phyloP scores from a whole-genome alignment of 345 rosid species.

The Brassica juncea region DNA sequence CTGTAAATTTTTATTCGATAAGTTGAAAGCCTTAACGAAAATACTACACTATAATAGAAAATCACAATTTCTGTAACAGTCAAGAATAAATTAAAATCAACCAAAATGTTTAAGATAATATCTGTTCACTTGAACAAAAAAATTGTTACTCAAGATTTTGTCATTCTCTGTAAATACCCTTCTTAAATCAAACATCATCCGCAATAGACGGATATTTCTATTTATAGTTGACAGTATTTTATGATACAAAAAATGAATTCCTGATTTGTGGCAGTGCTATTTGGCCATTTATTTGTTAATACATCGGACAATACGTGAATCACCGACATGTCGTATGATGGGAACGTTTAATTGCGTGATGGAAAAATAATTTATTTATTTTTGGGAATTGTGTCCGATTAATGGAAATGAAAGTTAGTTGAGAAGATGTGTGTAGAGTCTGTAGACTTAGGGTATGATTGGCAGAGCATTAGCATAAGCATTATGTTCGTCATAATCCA shows the following conservation, averaged over 20 bases:
- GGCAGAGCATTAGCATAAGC: no score
- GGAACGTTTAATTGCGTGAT: slow-evolving; percentile 14
- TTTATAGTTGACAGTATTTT: background rate
- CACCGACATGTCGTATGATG: slow-evolving; percentile 29
- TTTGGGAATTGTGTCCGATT: slow-evolving; percentile 27
- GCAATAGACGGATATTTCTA: background rate
- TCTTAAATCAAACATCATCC: background rate
- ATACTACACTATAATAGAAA: background rate
- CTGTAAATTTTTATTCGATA: background rate
- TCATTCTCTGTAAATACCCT: background rate
- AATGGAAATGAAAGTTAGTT: slow-evolving; percentile 7
- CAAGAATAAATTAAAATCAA: background rate
- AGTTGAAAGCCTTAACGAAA: background rate
- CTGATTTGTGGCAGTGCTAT: background rate
- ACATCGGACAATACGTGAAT: background rate
- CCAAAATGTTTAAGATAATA: background rate
- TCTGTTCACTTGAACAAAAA: slow-evolving; percentile 1
- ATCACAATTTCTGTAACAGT: background rate
- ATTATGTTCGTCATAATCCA: no score
- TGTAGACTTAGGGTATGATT: no score
- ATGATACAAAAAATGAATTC: background rate
- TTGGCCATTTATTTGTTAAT: background rate
- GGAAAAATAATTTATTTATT: slow-evolving; percentile 18
- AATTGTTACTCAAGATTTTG: background rate
- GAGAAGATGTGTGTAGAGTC: background rate